Conservation (phyloP, 2,329 filamentous ascomycete species). For the Rhinocladiella similis region DNA sequence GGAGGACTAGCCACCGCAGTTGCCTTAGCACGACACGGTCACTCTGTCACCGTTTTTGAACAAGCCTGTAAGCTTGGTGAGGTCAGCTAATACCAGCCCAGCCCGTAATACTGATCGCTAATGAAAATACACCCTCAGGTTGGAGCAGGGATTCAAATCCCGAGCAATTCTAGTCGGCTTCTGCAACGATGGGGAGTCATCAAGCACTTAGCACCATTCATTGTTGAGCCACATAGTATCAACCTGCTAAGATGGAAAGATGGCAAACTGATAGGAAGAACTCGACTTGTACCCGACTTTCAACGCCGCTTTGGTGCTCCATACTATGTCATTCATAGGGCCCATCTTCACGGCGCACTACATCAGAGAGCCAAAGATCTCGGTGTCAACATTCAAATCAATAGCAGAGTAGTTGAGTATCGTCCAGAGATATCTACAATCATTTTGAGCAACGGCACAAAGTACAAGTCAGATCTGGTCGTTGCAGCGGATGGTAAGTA, state of each 20-base stretch:
- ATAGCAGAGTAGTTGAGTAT: constrained; percentile 28
- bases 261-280: constrained; percentile 17
- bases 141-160: constrained; percentile 34
- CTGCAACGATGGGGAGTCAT: constrained; percentile 31
- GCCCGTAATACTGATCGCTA: neutral
- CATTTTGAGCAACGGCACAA: constrained; percentile 32
- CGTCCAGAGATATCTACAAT: constrained; percentile 30
- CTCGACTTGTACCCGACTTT: constrained; percentile 19
- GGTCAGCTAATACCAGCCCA: constrained; percentile 5
- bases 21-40: constrained; percentile 28
- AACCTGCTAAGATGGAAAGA: constrained; percentile 21
- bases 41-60: constrained; percentile 34
- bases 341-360: constrained; percentile 23
- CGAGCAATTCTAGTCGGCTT: constrained; percentile 33
- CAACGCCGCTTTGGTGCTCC: constrained; percentile 21
- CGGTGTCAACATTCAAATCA: constrained; percentile 17
- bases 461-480: constrained; percentile 37
- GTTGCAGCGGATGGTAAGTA: constrained; percentile 40
- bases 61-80: constrained; percentile 22
- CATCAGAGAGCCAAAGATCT: constrained; percentile 16
- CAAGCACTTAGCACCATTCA: constrained; percentile 10
- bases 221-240: constrained; percentile 19
- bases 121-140: no score
- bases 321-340: constrained; percentile 24
- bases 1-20: constrained; percentile 35